Evolutionary conservation across 352 stramenopile species (phyloP).

Genomic region (Globisporangium spiculum): DNA sequence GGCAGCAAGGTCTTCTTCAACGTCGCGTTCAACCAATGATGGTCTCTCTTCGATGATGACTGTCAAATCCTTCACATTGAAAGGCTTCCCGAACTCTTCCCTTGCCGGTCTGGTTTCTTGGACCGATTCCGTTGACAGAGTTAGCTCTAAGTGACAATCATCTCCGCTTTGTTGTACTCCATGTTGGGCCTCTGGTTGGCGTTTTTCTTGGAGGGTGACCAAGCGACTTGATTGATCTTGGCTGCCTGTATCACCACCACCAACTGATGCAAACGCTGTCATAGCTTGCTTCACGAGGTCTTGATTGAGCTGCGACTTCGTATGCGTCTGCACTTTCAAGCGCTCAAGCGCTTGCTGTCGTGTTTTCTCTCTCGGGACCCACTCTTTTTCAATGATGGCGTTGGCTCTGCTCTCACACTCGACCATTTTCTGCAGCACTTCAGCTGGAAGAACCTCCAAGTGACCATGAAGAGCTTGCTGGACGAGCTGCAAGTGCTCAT

Average conservation of each 20-base stretch:
- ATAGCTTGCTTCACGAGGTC: constrained; percentile 55
- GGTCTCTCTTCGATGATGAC: constrained; percentile 21
- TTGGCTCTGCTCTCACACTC: constrained; percentile 48
- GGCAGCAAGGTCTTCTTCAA: neutral
- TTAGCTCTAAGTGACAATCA: no score
- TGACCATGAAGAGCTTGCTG: constrained; percentile 58
- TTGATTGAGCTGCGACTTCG: constrained; percentile 42
- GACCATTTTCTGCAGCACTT: constrained; percentile 60
- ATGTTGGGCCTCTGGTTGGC: neutral
- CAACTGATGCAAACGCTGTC: constrained; percentile 17
- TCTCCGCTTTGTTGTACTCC: neutral
- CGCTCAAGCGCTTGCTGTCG: constrained; percentile 41
- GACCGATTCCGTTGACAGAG: neutral
- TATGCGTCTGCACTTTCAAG: constrained; percentile 29
- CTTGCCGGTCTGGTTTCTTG: neutral
- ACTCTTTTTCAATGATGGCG: constrained; percentile 47
- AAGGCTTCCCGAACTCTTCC: neutral
- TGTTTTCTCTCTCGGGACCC: constrained; percentile 52
- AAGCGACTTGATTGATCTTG: neutral
- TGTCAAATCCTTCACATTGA: constrained; percentile 14
- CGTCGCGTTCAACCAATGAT: neutral
- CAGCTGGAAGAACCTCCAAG: constrained; percentile 49
- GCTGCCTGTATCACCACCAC: neutral
- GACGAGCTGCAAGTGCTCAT: constrained; percentile 44
- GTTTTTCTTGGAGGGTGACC: neutral